Evolutionary conservation across 2,329 filamentous ascomycete species (phyloP), one percentile per base, ranked within the genome.

Genomic region (Ophiostoma ips): DNA sequence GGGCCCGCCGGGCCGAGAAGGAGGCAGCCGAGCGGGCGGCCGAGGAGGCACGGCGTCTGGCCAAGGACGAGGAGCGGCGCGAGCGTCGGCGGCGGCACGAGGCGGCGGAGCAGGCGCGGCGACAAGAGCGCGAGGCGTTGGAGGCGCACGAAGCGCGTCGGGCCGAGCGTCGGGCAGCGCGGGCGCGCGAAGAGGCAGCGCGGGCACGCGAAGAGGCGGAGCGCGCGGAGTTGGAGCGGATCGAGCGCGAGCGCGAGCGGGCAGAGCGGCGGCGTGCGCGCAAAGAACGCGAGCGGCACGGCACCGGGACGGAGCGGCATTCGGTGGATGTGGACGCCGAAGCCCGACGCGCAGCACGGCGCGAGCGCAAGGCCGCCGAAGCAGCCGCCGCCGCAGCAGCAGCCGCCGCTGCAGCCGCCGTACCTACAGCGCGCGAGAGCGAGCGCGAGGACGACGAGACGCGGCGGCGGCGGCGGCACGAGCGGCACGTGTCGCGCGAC

Each of bases 71-170:
- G 41, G 68, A 71, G 18, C 69, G 75, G 8, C 72, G 73, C 30
- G 75, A 79, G 54, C 70, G 72, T 37, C 74, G 72, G 35, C 70
- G 71, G 46, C 71, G 66, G 50, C 71, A 74, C 40, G 77, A 80
- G 51, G 75, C 76, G 33, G 74, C 75, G n/a, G 70, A 68, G 13
- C 54, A 79, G 57, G 68, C 69, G 30, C 68, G 71, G 52, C 66
- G 68, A 51, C 67, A 71, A 50, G 75, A 77, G 54, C 77, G 82
- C 52, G 79, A 75, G 55, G 76, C 80, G 48, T 71, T 72, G 3
- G 43, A 45, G 43, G 30, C 28, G 5, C 43, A 34, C 12, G 43
- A 45, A 21, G 43, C 43, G 5, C 71, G 77, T 36, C 71, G 75
- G 7, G 71, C 73, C 9, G 79, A 79, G 55, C 66, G 74, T 38